Conservation (phyloP, 2,329 filamentous ascomycete genomes). For the Aspergillus chevalieri region DNA sequence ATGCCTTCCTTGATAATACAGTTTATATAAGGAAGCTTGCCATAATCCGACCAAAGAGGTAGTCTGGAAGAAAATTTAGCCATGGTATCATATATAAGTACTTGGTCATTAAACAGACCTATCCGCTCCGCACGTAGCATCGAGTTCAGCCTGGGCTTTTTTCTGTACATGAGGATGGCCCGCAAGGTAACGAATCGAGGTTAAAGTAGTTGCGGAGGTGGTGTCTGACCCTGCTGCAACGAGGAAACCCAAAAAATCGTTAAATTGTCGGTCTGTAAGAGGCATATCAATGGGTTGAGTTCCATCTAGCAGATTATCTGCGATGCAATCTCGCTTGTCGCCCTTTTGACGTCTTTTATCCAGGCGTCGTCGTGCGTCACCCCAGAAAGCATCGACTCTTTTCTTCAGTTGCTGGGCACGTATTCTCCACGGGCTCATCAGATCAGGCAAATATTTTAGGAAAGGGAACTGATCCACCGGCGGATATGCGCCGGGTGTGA, state of each 20-base stretch:
- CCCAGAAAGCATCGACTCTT: background rate
- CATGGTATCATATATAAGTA: background rate
- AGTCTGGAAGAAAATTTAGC: background rate
- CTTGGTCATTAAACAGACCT: background rate
- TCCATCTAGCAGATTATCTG: background rate
- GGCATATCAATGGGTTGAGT: background rate
- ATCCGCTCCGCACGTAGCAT: background rate
- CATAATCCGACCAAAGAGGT: constrained; percentile 18
- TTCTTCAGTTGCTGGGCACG: background rate
- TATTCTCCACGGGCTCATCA: background rate
- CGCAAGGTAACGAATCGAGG: background rate
- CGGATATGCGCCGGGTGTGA: background rate
- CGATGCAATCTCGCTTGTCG: background rate
- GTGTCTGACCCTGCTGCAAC: constrained; percentile 1
- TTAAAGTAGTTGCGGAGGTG: background rate
- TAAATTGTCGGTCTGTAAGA: constrained; percentile 1
- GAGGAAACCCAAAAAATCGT: background rate
- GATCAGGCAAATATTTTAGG: background rate
- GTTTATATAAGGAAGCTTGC: constrained; percentile 24
- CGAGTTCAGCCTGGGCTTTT: constrained; percentile 1
- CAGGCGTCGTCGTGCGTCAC: background rate
- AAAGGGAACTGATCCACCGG: background rate
- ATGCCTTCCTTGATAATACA: constrained; percentile 28
- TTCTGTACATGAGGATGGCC: background rate
- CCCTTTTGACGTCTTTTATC: background rate